These are phyloP conservation scores for Paramecium pentaurelia DNA, from an alignment of 73 alveolate species.

Conservation along the genomic window DNA sequence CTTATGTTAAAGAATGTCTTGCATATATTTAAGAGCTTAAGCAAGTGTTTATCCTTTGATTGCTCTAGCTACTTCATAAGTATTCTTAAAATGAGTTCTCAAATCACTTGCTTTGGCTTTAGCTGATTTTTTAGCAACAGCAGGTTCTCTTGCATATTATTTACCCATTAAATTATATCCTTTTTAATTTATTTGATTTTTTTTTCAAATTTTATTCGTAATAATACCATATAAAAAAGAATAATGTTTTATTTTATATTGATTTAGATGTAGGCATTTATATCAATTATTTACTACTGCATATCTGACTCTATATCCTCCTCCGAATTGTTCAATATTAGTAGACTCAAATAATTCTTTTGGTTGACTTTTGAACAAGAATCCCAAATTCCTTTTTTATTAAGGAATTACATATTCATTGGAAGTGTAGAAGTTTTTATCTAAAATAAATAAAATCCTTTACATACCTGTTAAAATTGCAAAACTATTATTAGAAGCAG, in stretches of 20 bases:
- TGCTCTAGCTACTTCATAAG: conserved; percentile 91
- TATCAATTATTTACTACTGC: conserved; percentile 29
- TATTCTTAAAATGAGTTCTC: conserved; percentile 93
- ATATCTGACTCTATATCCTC: conserved; percentile 29
- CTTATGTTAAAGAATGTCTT: conserved; percentile 91
- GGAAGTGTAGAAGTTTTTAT: conserved; percentile 2
- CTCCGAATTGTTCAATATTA: conserved; percentile 16
- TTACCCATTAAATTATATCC: conserved; percentile 72
- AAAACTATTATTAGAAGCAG: conserved; percentile 23
- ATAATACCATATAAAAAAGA: background rate
- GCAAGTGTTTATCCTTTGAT: conserved; percentile 89
- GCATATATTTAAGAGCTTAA: conserved; percentile 87
- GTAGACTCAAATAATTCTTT: background rate
- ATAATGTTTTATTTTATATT: background rate
- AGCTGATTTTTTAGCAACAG: conserved; percentile 79
- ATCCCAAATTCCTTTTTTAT: background rate
- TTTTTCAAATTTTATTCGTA: background rate
- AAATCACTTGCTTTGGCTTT: conserved; percentile 89
- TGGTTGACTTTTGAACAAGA: background rate
- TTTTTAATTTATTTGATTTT: conserved; percentile 21
- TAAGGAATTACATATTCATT: background rate
- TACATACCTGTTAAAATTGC: conserved; percentile 4
- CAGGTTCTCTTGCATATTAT: conserved; percentile 81
- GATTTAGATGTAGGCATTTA: background rate
- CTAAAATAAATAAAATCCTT: background rate